Evolutionary conservation across 2,329 filamentous ascomycete species (phyloP).

Genomic region (Dactylellina parvicollis): DNA sequence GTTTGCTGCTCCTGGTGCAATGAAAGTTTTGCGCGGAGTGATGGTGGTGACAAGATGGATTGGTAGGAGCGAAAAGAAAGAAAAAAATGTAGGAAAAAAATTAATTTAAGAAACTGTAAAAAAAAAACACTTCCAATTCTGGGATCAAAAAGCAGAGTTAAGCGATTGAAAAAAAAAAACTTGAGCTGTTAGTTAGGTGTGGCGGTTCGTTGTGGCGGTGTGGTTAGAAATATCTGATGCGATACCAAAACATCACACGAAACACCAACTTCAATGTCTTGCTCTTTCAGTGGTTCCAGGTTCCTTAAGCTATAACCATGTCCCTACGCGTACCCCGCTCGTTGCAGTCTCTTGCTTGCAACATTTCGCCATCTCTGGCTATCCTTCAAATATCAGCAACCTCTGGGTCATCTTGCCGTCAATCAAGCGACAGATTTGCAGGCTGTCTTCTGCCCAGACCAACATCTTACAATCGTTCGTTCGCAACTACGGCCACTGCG

Average conservation of each 20-base stretch:
- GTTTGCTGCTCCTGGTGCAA: background rate
- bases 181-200: background rate
- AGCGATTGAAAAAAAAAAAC: background rate
- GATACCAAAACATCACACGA: no score
- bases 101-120: no score
- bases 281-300: background rate
- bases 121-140: no score
- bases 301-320: conserved; percentile 7
- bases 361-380: conserved; percentile 28
- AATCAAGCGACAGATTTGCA: background rate
- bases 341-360: conserved; percentile 26
- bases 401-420: background rate
- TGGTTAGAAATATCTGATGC: conserved; percentile 17
- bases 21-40: background rate
- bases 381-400: conserved; percentile 21
- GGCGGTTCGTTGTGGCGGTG: conserved; percentile 21
- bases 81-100: background rate
- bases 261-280: conserved; percentile 4
- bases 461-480: background rate
- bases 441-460: background rate
- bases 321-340: conserved; percentile 15
- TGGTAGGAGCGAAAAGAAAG: background rate
- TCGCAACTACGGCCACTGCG: background rate
- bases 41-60: background rate
- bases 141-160: no score